phyloP scores from a whole-genome alignment of 371 early-diverging fungal species.

The Rhizopus sp. region DNA sequence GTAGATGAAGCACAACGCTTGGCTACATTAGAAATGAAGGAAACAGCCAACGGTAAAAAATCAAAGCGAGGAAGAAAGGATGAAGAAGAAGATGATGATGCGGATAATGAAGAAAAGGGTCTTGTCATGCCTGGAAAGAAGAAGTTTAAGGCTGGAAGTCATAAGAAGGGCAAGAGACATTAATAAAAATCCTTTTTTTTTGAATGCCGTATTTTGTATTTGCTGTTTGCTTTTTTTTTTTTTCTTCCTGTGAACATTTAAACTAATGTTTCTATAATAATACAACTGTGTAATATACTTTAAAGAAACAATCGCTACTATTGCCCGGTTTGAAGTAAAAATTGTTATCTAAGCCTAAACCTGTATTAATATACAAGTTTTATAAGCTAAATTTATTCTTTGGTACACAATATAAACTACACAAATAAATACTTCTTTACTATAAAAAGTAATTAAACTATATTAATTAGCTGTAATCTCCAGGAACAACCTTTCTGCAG shows the following conservation, averaged over 20 bases:
- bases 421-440: too few relatives aligned
- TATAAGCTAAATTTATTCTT: too few relatives aligned
- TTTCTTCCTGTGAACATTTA: too few relatives aligned
- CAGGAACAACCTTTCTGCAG: slow-evolving; percentile 23
- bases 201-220: too few relatives aligned
- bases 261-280: too few relatives aligned
- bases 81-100: slow-evolving; percentile 54
- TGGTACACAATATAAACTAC: too few relatives aligned
- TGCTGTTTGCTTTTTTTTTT: too few relatives aligned
- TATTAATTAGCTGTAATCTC: slow-evolving; percentile 15
- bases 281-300: not conserved
- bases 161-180: slow-evolving; percentile 16
- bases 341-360: too few relatives aligned
- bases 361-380: too few relatives aligned
- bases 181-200: not conserved
- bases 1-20: slow-evolving; percentile 90
- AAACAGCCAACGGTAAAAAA: slow-evolving; percentile 57
- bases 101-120: slow-evolving; percentile 54
- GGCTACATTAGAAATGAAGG: slow-evolving; percentile 74
- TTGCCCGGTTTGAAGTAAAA: too few relatives aligned
- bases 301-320: not conserved
- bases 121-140: slow-evolving; percentile 26
- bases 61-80: slow-evolving; percentile 48
- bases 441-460: not conserved
- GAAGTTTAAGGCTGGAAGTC: slow-evolving; percentile 29